Evolutionary conservation across 2,329 filamentous ascomycete species (phyloP).

Genomic region (Colletotrichum filicis): DNA sequence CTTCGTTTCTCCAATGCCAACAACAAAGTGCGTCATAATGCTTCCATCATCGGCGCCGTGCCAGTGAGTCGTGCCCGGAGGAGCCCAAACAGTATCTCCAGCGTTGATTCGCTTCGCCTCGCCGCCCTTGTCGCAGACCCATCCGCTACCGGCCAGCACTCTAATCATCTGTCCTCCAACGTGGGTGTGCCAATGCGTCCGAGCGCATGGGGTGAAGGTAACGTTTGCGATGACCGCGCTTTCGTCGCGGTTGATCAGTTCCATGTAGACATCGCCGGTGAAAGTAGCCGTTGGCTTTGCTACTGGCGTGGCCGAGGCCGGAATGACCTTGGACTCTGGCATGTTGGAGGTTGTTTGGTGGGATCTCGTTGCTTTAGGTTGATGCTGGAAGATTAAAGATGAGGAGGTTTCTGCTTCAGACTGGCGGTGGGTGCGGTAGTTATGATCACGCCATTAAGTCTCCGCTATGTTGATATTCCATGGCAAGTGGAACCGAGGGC

Average conservation of each 20-base stretch:
- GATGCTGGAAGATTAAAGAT: neutral
- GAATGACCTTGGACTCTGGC: conserved; percentile 1
- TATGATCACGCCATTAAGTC: neutral
- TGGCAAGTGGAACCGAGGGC: neutral
- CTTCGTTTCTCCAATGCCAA: conserved; percentile 48
- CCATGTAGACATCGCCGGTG: conserved; percentile 15
- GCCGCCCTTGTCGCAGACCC: conserved; percentile 54
- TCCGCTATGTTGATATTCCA: neutral
- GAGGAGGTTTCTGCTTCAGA: neutral
- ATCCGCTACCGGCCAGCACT: conserved; percentile 51
- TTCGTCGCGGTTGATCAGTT: conserved; percentile 4
- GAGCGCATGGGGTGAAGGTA: conserved; percentile 53
- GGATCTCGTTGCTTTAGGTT: too few species aligned
- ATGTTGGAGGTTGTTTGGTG: neutral
- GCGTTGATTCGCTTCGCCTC: conserved; percentile 47
- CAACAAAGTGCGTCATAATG: conserved; percentile 52
- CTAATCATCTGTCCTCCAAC: conserved; percentile 55
- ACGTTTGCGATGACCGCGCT: conserved; percentile 41
- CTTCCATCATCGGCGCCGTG: conserved; percentile 53
- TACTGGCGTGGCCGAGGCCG: neutral
- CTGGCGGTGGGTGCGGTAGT: neutral
- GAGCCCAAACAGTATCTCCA: conserved; percentile 53
- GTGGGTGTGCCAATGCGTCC: conserved; percentile 57
- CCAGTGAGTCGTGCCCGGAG: conserved; percentile 55
- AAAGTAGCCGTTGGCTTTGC: conserved; percentile 5